Evolutionary conservation across 2,329 filamentous ascomycete genomes (phyloP), one percentile per base, ranked within the genome.

Genomic region (Metarhizium album): DNA sequence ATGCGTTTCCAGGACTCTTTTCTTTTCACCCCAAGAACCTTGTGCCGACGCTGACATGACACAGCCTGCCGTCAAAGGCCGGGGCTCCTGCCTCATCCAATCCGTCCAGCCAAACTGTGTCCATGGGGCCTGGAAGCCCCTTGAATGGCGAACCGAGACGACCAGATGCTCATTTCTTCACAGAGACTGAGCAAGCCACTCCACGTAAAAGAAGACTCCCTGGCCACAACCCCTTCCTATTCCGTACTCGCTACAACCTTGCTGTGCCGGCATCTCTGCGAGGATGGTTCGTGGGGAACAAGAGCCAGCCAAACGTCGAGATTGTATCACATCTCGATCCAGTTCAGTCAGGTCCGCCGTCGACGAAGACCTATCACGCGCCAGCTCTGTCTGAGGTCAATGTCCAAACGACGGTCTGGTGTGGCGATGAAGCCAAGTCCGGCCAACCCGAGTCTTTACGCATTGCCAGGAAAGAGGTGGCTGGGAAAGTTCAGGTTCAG

Each of bases 241-340:
- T 68, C 57, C 62, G 63, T 46, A 67, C 64, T n/a, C 59, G 55
- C 18, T 52, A 65, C 53, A 58, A 61, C 50, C 51, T 67, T 3
- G 24, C 48, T 40, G 54, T 53, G 16, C 52, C 59, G 3, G 57
- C 62, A 3, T 57, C 61, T 35, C 49, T 57, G 2, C 29, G 62
- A 1, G 55, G 57, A 3, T 58, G 50, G 18, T 57, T 62, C 50
- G 45, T 2, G 13, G 16, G 24, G 24, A 46, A 31, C 11, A 29
- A 50, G 27, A 42, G 23, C 9, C 2, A 35, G 16, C 20, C 31
- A 20, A 42, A 40, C 7, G 20, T 42, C 40, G 48, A 50, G 16
- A 18, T 35, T 14, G 45, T 48, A 18, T 18, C 49, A 18, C 42
- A 18, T 6, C 22, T 43, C 6, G 45, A 20, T 8, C 38, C 48